A percentile compares a stretch with the other conserved stretches of the same genome.
Evolutionary conservation across 306 rosid genomes (phyloP).

Genomic region (Hylodesmum podocarpum): DNA sequence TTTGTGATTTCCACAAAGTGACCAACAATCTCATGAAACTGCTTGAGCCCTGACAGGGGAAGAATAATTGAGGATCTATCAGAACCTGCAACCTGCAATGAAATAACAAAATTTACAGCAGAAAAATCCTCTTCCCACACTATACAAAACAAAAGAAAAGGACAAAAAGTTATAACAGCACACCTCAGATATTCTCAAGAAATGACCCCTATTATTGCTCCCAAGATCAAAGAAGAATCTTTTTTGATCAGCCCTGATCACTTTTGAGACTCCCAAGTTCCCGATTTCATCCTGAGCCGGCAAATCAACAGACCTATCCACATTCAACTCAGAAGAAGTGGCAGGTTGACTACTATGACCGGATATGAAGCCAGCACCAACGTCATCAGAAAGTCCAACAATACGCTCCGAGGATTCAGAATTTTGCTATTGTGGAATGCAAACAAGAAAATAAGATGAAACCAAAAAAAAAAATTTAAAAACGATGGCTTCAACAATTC

Average conservation of each 20-base stretch:
- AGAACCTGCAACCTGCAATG: constrained; percentile 94
- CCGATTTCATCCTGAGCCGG: constrained; percentile 87
- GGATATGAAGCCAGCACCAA: constrained; percentile 98
- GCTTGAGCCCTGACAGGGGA: constrained; percentile 95
- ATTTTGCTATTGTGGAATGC: constrained; percentile 62
- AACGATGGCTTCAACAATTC: background rate
- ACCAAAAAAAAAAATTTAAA: constrained; percentile 2
- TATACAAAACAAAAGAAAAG: background rate
- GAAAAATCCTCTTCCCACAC: constrained; percentile 25
- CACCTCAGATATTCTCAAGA: constrained; percentile 98
- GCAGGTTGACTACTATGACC: constrained; percentile 89
- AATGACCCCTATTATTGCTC: constrained; percentile 97
- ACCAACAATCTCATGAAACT: constrained; percentile 95
- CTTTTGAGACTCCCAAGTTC: constrained; percentile 91
- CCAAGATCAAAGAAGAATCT: constrained; percentile 97
- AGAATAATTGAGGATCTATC: constrained; percentile 99
- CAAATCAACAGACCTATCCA: constrained; percentile 79
- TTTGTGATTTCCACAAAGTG: constrained; percentile 99
- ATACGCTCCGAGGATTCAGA: constrained; percentile 87
- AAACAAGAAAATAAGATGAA: constrained; percentile 36
- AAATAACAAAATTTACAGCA: constrained; percentile 27
- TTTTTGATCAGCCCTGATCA: constrained; percentile 94
- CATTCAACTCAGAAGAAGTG: constrained; percentile 80
- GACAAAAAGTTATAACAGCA: constrained; percentile 12
- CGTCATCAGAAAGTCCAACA: constrained; percentile 98